Percentiles rank a stretch among this genome's conserved stretches.
phyloP scores from a whole-genome alignment of 371 early-diverging fungal genomes.

The Mucor mucedo region DNA sequence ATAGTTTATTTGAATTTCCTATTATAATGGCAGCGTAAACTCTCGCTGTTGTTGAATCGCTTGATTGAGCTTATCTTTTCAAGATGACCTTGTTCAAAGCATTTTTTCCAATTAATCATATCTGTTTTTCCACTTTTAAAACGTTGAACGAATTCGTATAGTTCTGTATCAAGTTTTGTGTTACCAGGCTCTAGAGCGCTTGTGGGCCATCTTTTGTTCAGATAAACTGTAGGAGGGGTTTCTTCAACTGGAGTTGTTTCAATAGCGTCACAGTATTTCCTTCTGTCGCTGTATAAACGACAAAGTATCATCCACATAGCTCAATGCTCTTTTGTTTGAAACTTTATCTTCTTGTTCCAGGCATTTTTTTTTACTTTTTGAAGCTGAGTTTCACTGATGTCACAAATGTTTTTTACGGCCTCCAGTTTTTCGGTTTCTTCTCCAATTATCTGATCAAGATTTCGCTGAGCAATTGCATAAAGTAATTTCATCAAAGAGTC shows the following conservation, averaged over 20 bases:
- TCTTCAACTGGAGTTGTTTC: slow-evolving; percentile 27
- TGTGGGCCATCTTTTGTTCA: slow-evolving; percentile 20
- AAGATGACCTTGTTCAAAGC: slow-evolving; percentile 27
- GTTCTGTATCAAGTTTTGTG: slow-evolving; percentile 12
- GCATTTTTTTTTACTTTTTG: slow-evolving; percentile 27
- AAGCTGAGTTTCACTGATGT: slow-evolving; percentile 20
- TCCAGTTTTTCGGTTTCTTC: slow-evolving; percentile 28
- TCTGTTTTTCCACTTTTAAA: slow-evolving; percentile 22
- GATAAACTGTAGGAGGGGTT: slow-evolving; percentile 23
- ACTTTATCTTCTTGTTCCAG: slow-evolving; percentile 24
- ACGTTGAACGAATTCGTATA: slow-evolving; percentile 26
- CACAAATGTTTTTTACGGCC: slow-evolving; percentile 24
- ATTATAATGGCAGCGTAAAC: slow-evolving; percentile 26
- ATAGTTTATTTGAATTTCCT: slow-evolving; percentile 26
- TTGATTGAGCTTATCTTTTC: slow-evolving; percentile 20
- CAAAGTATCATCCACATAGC: slow-evolving; percentile 29
- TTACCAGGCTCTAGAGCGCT: slow-evolving; percentile 19
- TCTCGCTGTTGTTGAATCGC: slow-evolving; percentile 21
- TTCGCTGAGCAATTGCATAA: slow-evolving; percentile 22
- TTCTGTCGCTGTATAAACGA: slow-evolving; percentile 28
- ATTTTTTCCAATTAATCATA: slow-evolving; percentile 26
- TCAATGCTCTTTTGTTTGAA: slow-evolving; percentile 28
- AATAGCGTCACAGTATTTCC: slow-evolving; percentile 29
- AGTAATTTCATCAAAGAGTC: neutral
- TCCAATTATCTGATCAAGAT: slow-evolving; percentile 22